Conservation (phyloP, 208 protist species). For the Leishmania mexicana region DNA sequence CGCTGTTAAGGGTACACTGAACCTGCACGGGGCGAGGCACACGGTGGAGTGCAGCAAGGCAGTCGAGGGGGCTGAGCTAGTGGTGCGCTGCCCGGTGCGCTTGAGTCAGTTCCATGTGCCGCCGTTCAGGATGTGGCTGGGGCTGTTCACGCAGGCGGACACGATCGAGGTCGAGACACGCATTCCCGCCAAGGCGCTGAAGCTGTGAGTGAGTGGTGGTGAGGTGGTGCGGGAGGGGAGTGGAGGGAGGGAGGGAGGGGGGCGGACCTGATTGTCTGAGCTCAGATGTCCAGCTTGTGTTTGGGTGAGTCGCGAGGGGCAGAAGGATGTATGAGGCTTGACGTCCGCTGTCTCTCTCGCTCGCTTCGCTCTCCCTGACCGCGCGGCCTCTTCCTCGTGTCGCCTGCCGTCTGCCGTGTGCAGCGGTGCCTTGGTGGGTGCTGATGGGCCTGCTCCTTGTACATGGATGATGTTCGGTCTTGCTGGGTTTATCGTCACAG, state of each 20-base stretch:
- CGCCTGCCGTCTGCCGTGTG: not conserved
- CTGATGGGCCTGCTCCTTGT: not conserved
- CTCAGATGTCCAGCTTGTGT: not conserved
- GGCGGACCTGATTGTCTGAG: not conserved
- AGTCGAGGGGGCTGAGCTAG: conserved; percentile 72
- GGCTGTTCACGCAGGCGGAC: conserved; percentile 72
- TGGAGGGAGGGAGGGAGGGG: not conserved
- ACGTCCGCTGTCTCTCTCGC: not conserved
- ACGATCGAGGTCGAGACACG: conserved; percentile 84
- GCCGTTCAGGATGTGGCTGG: conserved; percentile 61
- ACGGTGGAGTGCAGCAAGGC: conserved; percentile 61
- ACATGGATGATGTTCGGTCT: not conserved
- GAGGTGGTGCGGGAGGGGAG: no score
- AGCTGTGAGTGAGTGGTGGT: conserved; percentile 29
- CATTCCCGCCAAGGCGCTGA: conserved; percentile 59
- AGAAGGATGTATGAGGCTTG: not conserved
- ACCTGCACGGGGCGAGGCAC: conserved; percentile 63
- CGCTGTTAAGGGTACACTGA: conserved; percentile 52
- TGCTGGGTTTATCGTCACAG: not conserved
- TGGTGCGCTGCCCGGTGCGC: conserved; percentile 81
- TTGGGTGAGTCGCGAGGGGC: not conserved
- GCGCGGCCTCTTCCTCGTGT: not conserved
- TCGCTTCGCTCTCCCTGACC: not conserved
- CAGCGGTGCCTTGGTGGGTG: not conserved
- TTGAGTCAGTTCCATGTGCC: conserved; percentile 61